These are phyloP conservation scores for Pestalotiopsis sp. DNA, from an alignment of 2,329 filamentous ascomycete species.

Conservation along the genomic window DNA sequence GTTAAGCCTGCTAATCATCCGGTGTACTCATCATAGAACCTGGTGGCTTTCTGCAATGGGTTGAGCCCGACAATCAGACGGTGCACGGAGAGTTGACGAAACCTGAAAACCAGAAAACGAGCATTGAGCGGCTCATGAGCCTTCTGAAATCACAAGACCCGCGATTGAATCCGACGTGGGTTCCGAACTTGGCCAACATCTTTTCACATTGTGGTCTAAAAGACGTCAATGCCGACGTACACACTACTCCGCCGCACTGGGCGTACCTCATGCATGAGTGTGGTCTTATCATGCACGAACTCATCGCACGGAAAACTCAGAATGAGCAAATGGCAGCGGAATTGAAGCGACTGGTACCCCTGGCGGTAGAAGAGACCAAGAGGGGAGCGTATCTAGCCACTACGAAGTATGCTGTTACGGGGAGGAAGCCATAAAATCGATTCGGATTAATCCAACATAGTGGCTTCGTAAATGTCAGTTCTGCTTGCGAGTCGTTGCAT, in stretches of 20 bases:
- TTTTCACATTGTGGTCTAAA: background rate
- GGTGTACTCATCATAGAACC: background rate
- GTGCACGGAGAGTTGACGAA: slow-evolving; percentile 5
- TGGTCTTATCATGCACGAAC: slow-evolving; percentile 20
- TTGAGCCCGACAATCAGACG: slow-evolving; percentile 13
- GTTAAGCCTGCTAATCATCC: background rate
- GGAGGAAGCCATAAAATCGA: slow-evolving; percentile 1
- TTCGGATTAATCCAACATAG: no score
- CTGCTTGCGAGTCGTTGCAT: no score
- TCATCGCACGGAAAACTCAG: slow-evolving; percentile 14
- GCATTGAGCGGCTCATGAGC: slow-evolving; percentile 8
- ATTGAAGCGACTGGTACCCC: slow-evolving; percentile 11
- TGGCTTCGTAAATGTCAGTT: no score
- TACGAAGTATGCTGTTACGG: slow-evolving; percentile 8
- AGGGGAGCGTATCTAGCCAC: slow-evolving; percentile 13
- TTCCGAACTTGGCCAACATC: slow-evolving; percentile 2
- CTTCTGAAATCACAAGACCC: slow-evolving; percentile 9
- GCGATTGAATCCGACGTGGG: slow-evolving; percentile 12
- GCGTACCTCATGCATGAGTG: slow-evolving; percentile 14
- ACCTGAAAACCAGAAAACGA: slow-evolving; percentile 2
- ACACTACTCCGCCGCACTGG: slow-evolving; percentile 9
- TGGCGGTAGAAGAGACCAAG: slow-evolving; percentile 8
- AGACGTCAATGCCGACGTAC: slow-evolving; percentile 5
- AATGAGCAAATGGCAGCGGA: slow-evolving; percentile 12
- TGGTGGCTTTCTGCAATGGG: slow-evolving; percentile 7